Conservation (phyloP, 75 land plant species). For the Sequoiadendron giganteum region DNA sequence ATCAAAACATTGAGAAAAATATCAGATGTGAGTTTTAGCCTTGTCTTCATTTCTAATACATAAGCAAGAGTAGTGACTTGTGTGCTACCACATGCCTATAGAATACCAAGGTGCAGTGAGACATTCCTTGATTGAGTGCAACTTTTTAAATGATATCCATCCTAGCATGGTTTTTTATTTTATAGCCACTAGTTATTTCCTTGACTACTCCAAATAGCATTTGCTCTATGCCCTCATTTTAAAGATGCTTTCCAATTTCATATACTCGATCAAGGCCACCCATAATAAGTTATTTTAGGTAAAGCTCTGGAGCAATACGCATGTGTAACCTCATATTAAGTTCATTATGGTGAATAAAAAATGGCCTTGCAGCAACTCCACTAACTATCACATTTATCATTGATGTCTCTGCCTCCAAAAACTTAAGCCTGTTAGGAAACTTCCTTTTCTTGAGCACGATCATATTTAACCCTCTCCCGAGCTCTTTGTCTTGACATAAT, state of each 20-base stretch:
- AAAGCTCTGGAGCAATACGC: conserved; percentile 96
- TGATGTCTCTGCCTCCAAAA: conserved; percentile 92
- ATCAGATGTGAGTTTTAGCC: conserved; percentile 45
- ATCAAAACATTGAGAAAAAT: conserved; percentile 50
- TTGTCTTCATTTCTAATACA: conserved; percentile 14
- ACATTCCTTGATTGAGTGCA: background rate
- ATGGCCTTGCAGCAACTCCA: conserved; percentile 94
- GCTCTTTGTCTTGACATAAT: conserved; percentile 79
- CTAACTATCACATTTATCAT: conserved; percentile 99
- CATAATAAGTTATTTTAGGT: conserved; percentile 83
- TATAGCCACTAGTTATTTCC: too few species aligned
- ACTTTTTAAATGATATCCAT: background rate
- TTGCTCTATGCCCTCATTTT: conserved; percentile 89
- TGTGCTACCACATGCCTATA: conserved; percentile 7
- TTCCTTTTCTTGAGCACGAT: background rate
- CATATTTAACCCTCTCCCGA: conserved; percentile 4
- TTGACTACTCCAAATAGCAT: too few species aligned
- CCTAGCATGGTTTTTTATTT: background rate
- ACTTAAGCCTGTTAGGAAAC: conserved; percentile 65
- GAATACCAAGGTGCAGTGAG: background rate
- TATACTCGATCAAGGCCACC: conserved; percentile 93
- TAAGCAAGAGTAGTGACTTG: background rate
- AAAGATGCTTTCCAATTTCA: conserved; percentile 93
- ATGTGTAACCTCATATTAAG: conserved; percentile 75
- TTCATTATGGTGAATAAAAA: conserved; percentile 93